Percentiles rank a stretch among this genome's conserved stretches.
Evolutionary conservation across 2,329 filamentous ascomycete genomes (phyloP).

Genomic region (Setomelanomma holmii): DNA sequence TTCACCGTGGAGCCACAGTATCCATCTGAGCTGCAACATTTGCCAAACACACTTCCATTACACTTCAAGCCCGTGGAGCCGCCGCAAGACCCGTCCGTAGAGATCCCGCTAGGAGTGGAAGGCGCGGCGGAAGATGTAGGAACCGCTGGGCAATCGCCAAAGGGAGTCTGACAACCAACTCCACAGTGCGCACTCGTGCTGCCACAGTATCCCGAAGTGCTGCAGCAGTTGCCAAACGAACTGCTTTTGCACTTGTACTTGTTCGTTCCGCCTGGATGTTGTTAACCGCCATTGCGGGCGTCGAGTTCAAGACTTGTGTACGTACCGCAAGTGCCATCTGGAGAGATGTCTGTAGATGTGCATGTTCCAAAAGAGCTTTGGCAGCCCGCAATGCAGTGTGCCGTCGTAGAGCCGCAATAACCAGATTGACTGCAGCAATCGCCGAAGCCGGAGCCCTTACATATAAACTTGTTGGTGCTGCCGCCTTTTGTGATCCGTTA

Average conservation of each 20-base stretch:
- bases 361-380: constrained; percentile 30
- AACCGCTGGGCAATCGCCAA: constrained; percentile 8
- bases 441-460: constrained; percentile 6
- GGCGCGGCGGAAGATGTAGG: background rate
- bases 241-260: constrained; percentile 11
- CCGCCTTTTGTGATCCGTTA: constrained; percentile 6
- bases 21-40: constrained; percentile 15
- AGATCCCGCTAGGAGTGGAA: constrained; percentile 5
- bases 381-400: constrained; percentile 29
- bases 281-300: too few relatives aligned
- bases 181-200: constrained; percentile 7
- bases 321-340: constrained; percentile 15
- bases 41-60: constrained; percentile 15
- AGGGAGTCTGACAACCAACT: constrained; percentile 15
- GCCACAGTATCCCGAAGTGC: constrained; percentile 8
- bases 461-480: constrained; percentile 1
- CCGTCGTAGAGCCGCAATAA: constrained; percentile 4
- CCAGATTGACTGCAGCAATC: constrained; percentile 7
- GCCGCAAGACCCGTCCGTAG: constrained; percentile 22
- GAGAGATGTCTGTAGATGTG: constrained; percentile 8
- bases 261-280: constrained; percentile 4
- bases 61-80: constrained; percentile 16
- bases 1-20: constrained; percentile 14
- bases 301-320: too few relatives aligned
- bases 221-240: constrained; percentile 16